A percentile compares a stretch with the other conserved stretches of the same genome.
phyloP scores from a whole-genome alignment of 2,329 filamentous ascomycete species.

The Neopestalotiopsis clavispora region DNA sequence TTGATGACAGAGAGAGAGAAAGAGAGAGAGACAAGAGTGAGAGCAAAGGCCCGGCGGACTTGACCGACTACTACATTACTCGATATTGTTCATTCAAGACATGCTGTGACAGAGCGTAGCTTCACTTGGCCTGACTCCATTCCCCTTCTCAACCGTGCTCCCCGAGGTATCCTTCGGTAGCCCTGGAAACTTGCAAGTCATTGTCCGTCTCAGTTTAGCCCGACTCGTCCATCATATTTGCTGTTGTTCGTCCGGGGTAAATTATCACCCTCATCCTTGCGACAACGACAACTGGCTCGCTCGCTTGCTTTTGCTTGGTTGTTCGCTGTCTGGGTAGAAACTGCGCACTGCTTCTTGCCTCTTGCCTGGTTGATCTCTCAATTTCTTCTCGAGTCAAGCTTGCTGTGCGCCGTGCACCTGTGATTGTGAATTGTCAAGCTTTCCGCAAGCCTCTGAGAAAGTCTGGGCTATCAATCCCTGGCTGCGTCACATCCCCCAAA shows the following conservation, averaged over 20 bases:
- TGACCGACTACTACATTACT: not conserved
- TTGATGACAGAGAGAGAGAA: not conserved
- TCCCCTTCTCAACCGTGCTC: no score
- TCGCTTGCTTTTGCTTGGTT: not conserved
- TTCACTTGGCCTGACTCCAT: no score
- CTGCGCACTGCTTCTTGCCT: not conserved
- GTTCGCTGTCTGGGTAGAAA: not conserved
- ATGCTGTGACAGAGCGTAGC: no score
- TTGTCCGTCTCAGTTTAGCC: not conserved
- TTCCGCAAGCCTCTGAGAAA: not conserved
- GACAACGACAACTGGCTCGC: no score
- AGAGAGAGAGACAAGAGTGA: not conserved
- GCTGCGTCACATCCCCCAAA: slow-evolving; percentile 14
- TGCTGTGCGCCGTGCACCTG: slow-evolving; percentile 1
- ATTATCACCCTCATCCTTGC: not conserved
- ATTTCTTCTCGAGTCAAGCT: slow-evolving; percentile 8
- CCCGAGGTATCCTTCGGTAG: not conserved
- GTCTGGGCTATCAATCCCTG: slow-evolving; percentile 12
- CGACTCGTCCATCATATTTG: not conserved
- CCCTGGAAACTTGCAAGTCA: not conserved
- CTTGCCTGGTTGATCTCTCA: not conserved
- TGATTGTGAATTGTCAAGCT: slow-evolving; percentile 5
- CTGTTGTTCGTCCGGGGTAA: not conserved
- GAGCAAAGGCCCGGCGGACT: no score
- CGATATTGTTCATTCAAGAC: not conserved